Evolutionary conservation across 2,329 filamentous ascomycete species (phyloP).

Genomic region (Pyricularia sp.): DNA sequence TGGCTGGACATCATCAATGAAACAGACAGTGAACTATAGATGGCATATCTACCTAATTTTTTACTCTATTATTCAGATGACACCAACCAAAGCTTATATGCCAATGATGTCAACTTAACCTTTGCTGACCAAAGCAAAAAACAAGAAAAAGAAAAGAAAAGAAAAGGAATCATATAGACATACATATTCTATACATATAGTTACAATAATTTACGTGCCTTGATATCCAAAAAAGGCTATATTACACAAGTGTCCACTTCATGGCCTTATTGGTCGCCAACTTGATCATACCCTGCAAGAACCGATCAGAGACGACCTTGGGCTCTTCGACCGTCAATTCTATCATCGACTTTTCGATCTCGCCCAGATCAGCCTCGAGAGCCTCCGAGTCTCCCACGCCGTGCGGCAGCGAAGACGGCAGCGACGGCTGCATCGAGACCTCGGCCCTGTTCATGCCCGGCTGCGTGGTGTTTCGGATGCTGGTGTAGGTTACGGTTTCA

Average conservation of each 20-base stretch:
- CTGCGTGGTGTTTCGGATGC: slow-evolving; percentile 34
- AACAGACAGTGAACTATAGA: too few relatives aligned
- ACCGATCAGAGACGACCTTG: background rate
- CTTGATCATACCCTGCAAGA: background rate
- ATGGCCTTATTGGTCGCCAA: background rate
- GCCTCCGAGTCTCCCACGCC: background rate
- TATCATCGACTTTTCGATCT: background rate
- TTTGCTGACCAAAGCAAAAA: background rate
- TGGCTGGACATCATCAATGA: too few relatives aligned
- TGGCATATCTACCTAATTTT: too few relatives aligned
- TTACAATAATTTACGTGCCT: background rate
- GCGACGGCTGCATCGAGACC: background rate
- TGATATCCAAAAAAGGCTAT: background rate
- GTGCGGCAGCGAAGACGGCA: background rate
- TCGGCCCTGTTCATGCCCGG: slow-evolving; percentile 19
- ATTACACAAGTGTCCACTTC: background rate
- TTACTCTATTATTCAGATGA: too few relatives aligned
- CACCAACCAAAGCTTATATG: background rate
- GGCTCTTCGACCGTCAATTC: background rate
- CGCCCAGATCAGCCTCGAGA: background rate
- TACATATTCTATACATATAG: background rate
- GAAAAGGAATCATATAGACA: background rate
- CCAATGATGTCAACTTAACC: background rate
- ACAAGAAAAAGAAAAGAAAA: background rate
- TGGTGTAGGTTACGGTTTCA: slow-evolving; percentile 40